Conservation (phyloP, 805 yeast species). For the Vanderwaltozyma polyspora region DNA sequence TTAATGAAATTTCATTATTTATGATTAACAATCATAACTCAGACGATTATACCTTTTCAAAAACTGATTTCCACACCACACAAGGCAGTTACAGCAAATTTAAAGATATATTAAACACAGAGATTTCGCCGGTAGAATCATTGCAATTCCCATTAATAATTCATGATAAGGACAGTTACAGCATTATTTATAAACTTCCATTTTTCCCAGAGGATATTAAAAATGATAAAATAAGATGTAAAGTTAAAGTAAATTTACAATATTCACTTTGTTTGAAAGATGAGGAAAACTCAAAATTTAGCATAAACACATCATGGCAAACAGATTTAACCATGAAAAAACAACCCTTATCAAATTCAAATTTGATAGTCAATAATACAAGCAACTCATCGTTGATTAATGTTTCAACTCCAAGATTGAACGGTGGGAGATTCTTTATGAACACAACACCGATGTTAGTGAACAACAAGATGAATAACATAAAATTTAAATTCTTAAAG, state of each 20-base stretch:
- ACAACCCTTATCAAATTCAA: conserved; percentile 2
- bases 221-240: background rate
- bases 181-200: conserved; percentile 21
- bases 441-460: conserved; percentile 13
- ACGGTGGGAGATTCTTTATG: conserved; percentile 3
- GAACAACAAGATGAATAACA: conserved; percentile 14
- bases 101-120: too few relatives aligned
- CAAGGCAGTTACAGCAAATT: too few relatives aligned
- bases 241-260: conserved; percentile 14
- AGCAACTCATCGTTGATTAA: background rate
- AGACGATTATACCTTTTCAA: conserved; percentile 1
- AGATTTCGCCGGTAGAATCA: conserved; percentile 15
- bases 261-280: conserved; percentile 6
- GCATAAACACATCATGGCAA: conserved; percentile 23
- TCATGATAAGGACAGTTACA: conserved; percentile 17
- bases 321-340: conserved; percentile 24
- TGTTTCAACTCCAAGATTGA: conserved; percentile 11
- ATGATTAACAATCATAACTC: background rate
- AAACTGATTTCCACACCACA: too few relatives aligned
- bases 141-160: conserved; percentile 15
- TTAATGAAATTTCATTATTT: background rate
- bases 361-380: background rate
- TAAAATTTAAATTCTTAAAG: conserved; percentile 20
- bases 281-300: conserved; percentile 1
- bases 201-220: conserved; percentile 1